Evolutionary conservation across 2,329 filamentous ascomycete genomes (phyloP).

Genomic region (Sporothrix curviconia): DNA sequence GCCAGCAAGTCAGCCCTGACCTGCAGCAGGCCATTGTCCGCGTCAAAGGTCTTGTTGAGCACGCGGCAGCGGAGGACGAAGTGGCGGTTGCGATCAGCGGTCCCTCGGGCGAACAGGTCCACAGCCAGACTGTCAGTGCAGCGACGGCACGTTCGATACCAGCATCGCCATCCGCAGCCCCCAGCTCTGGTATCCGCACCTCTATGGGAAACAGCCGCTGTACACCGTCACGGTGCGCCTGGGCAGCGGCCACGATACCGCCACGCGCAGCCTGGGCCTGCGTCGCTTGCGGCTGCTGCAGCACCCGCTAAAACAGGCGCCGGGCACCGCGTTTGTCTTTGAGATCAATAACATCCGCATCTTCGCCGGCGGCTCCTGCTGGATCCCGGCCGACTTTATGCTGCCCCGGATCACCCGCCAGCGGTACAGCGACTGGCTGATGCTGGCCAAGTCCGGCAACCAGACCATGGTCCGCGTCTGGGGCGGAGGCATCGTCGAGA

Average conservation of each 20-base stretch:
- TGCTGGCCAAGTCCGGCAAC: conserved; percentile 67
- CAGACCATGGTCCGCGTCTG: conserved; percentile 78
- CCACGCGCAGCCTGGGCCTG: conserved; percentile 57
- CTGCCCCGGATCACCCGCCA: conserved; percentile 61
- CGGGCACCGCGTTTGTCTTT: conserved; percentile 74
- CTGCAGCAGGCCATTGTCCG: conserved; percentile 52
- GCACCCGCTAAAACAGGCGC: conserved; percentile 48
- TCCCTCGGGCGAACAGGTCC: background rate
- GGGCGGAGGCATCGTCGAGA: conserved; percentile 68
- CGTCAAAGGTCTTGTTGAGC: conserved; percentile 44
- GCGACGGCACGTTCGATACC: conserved; percentile 35
- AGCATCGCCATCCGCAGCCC: conserved; percentile 54
- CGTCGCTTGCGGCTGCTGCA: conserved; percentile 58
- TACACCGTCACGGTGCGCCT: conserved; percentile 61
- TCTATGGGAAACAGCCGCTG: conserved; percentile 69
- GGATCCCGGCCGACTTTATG: conserved; percentile 79
- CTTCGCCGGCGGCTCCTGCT: conserved; percentile 77
- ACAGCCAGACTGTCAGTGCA: too few relatives aligned
- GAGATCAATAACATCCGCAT: conserved; percentile 68
- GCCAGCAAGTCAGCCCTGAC: conserved; percentile 53
- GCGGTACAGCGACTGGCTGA: conserved; percentile 65
- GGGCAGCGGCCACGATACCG: conserved; percentile 32
- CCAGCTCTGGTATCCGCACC: conserved; percentile 67
- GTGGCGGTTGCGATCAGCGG: conserved; percentile 18
- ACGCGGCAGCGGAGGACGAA: conserved; percentile 44